These are phyloP conservation scores for Cardamine resedifolia DNA, from an alignment of 345 rosid species.

Conservation along the genomic window DNA sequence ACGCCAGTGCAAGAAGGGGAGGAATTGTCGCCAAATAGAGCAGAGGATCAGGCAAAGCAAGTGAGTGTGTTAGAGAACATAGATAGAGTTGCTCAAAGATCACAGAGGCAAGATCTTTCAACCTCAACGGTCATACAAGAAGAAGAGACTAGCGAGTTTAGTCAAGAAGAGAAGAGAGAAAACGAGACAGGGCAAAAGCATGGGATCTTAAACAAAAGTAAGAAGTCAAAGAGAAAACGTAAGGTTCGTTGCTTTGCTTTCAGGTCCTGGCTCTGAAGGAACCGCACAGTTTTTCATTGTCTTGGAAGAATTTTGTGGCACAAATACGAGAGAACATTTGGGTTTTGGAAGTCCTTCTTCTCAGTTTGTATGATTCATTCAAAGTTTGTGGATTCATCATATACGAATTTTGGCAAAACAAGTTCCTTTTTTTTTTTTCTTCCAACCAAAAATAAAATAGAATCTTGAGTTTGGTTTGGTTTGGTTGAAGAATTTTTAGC, in stretches of 20 bases:
- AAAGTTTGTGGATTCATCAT: constrained; percentile 6
- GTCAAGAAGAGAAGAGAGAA: constrained; percentile 8
- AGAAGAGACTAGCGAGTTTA: background rate
- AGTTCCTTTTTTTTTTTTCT: background rate
- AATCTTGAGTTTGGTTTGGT: background rate
- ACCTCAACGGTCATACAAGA: background rate
- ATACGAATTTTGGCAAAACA: background rate
- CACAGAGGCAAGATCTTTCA: constrained; percentile 16
- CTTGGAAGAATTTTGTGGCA: background rate
- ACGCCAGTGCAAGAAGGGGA: constrained; percentile 30
- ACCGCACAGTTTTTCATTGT: background rate
- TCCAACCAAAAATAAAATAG: background rate
- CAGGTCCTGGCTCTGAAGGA: constrained; percentile 31
- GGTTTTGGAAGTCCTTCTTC: background rate
- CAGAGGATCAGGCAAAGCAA: constrained; percentile 16
- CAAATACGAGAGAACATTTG: background rate
- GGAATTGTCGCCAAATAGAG: constrained; percentile 34
- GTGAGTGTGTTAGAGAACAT: constrained; percentile 4
- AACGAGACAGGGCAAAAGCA: background rate
- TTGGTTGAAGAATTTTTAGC: background rate
- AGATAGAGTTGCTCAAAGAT: constrained; percentile 16
- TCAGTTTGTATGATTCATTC: background rate
- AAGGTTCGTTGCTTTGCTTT: constrained; percentile 32
- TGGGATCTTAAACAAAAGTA: constrained; percentile 9
- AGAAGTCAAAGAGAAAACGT: constrained; percentile 16